Evolutionary conservation across 768 basidiomycete species (phyloP), one percentile per base, ranked within the genome.

Genomic region (Boletus rufocinnamomeus): DNA sequence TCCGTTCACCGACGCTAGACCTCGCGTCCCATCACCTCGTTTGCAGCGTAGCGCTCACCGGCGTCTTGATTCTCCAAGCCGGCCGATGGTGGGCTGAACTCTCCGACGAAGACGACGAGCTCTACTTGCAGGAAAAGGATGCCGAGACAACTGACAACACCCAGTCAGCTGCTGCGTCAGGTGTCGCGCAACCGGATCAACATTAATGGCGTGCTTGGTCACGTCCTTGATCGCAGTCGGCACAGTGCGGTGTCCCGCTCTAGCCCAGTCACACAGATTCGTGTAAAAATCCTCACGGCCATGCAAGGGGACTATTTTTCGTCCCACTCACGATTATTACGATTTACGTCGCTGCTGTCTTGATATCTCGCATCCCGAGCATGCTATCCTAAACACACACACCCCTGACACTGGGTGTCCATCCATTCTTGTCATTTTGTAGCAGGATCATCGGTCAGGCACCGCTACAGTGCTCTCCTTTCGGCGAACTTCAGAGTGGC

Each of bases 61-160:
- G 92, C n/a, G 88, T 94, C 28, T 76, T 94, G 35, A 83, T 86
- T 10, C 80, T 94, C 27, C 92, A 94, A 75, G 90, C 91, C 0
- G 89, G 88, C 46, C 83, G 91, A 45, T 88, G 85, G 77, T 94
- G 91, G 91, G 89, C 88, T 4, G 92, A 94, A 69, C 83, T 82
- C 32, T 79, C 85, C 17, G 89, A 91, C 60, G 75, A 74, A 34
- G 85, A 85, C 34, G 83, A 84, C 25, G 82, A 82, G 16, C 69
- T 59, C 19, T 71, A 68, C 32, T 32, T 73, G 37, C 41, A 76
- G 54, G 75, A 78, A 57, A 66, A 69, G 27, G 52, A 61, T 19
- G 37, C 56, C 21, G 68, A 67, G n/a, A 43, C 63, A n/a, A 37
- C 60, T 41, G 65, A 59, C 25, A 56, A 60, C 41, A 16, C 49